Percentiles rank a stretch among this genome's conserved stretches.
Conservation (phyloP, 768 basidiomycete genomes). For the Russula sp. region DNA sequence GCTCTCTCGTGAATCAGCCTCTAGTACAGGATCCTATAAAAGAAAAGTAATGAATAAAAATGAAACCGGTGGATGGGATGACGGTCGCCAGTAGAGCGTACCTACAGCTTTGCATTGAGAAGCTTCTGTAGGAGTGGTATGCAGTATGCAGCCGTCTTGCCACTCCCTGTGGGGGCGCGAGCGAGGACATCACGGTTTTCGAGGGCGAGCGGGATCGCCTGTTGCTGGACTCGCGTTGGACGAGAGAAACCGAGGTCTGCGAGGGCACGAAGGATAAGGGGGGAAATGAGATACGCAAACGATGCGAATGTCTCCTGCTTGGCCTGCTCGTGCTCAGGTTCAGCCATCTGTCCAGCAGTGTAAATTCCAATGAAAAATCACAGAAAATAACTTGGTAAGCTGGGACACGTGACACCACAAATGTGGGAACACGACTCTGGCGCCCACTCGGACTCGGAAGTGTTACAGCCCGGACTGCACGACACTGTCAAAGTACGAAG, state of each 20-base stretch:
- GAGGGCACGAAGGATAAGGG: conserved; percentile 80
- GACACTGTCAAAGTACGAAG: background rate
- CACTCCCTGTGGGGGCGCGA: conserved; percentile 90
- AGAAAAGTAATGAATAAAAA: background rate
- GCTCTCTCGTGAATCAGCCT: conserved; percentile 39
- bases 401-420: conserved; percentile 1
- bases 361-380: background rate
- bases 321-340: conserved; percentile 1
- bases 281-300: conserved; percentile 79
- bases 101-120: conserved; percentile 60
- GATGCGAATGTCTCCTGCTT: conserved; percentile 39
- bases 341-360: background rate
- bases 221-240: conserved; percentile 89
- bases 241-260: conserved; percentile 87
- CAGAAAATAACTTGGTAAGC: background rate
- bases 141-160: conserved; percentile 96
- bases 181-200: conserved; percentile 90
- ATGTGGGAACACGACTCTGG: background rate
- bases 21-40: background rate
- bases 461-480: background rate
- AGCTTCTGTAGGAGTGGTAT: conserved; percentile 90
- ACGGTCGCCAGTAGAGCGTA: conserved; percentile 12
- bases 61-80: background rate
- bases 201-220: conserved; percentile 89
- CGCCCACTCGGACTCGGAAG: background rate